These are phyloP conservation scores for Paecilomyces formosus DNA, from an alignment of 2,329 filamentous ascomycete species.

Conservation along the genomic window DNA sequence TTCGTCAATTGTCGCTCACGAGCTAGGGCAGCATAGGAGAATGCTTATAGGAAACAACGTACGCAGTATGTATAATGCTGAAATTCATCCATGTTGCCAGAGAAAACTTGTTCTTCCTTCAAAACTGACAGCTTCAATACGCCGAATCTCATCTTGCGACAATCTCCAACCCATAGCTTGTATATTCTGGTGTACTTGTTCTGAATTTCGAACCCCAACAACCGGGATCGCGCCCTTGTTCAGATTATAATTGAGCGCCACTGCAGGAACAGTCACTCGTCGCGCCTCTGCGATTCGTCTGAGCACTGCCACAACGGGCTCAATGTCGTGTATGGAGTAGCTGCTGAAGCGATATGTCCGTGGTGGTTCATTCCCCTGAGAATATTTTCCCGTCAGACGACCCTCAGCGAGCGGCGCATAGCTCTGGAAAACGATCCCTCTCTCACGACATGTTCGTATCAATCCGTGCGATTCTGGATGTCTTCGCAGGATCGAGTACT, in stretches of 20 bases:
- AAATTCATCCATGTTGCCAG: conserved; percentile 36
- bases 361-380: conserved; percentile 27
- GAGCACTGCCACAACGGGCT: conserved; percentile 29
- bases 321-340: conserved; percentile 38
- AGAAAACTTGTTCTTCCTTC: conserved; percentile 31
- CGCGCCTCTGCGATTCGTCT: conserved; percentile 28
- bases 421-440: conserved; percentile 36
- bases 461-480: conserved; percentile 34
- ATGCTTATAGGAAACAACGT: not conserved
- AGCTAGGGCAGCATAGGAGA: not conserved
- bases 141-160: conserved; percentile 32
- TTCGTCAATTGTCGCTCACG: not conserved
- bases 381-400: conserved; percentile 35
- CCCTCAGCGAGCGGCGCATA: conserved; percentile 36
- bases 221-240: conserved; percentile 38
- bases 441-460: conserved; percentile 31
- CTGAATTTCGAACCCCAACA: conserved; percentile 33
- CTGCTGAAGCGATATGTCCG: conserved; percentile 32
- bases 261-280: conserved; percentile 27
- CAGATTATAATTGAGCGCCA: conserved; percentile 40
- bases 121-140: conserved; percentile 35
- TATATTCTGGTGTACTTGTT: conserved; percentile 35
- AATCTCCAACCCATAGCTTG: conserved; percentile 36
- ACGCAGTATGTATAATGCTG: not conserved
- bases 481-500: conserved; percentile 37